Percentiles rank a stretch among this genome's conserved stretches.
Evolutionary conservation across 2,329 filamentous ascomycete species (phyloP).

Genomic region (Fusarium beomiforme): DNA sequence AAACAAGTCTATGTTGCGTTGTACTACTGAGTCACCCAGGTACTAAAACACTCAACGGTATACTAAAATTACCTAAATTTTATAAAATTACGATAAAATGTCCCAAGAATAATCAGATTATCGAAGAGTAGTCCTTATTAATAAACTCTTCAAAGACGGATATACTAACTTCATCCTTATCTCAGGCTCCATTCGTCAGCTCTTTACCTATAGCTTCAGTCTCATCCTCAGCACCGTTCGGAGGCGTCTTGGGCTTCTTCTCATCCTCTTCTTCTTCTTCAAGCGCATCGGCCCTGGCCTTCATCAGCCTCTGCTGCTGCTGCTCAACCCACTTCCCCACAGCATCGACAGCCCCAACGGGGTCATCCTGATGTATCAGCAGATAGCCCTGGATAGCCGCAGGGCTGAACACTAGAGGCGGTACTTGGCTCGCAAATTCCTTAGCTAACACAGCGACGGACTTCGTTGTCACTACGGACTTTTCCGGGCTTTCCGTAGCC

Average conservation of each 20-base stretch:
- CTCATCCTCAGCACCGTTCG: not conserved
- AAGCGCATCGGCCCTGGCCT: not conserved
- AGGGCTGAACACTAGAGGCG: slow-evolving; percentile 22
- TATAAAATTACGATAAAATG: too few species aligned
- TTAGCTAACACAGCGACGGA: not conserved
- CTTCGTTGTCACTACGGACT: not conserved
- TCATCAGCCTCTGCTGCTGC: not conserved
- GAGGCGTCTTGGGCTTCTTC: not conserved
- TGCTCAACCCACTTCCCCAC: slow-evolving; percentile 11
- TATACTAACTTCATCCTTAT: not conserved
- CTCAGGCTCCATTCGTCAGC: not conserved
- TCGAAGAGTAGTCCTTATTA: too few species aligned
- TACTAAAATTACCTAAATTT: too few species aligned
- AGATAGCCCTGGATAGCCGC: slow-evolving; percentile 33
- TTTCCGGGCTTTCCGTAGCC: not conserved
- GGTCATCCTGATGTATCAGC: slow-evolving; percentile 22
- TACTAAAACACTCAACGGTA: too few species aligned
- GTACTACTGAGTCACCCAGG: too few species aligned
- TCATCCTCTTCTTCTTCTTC: not conserved
- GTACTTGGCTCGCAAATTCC: slow-evolving; percentile 17
- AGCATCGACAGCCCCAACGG: slow-evolving; percentile 6
- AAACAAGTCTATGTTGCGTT: too few species aligned
- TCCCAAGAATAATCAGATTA: too few species aligned
- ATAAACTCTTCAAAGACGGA: not conserved
- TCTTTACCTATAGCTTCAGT: too few species aligned